Percentiles rank a stretch among this genome's conserved stretches.
phyloP scores from a whole-genome alignment of 1,139 yeast genomes.

The Lodderomyces parapsilosis region DNA sequence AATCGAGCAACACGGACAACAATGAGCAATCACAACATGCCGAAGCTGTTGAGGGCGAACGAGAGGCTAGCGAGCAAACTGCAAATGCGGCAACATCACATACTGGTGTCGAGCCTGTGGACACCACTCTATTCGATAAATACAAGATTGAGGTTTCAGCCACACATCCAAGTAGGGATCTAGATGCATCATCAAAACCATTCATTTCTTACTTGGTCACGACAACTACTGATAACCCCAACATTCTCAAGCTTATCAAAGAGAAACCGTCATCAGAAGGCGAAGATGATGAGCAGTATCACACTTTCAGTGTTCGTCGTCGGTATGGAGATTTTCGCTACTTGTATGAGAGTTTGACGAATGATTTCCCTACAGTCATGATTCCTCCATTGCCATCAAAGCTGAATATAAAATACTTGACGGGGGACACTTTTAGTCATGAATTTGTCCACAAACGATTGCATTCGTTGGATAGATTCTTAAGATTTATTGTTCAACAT shows the following conservation, averaged over 20 bases:
- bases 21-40: neutral
- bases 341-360: conserved; percentile 67
- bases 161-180: conserved; percentile 72
- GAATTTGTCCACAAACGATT: conserved; percentile 84
- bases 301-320: conserved; percentile 60
- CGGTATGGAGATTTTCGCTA: conserved; percentile 82
- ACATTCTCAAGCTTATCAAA: conserved; percentile 33
- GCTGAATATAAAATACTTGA: conserved; percentile 83
- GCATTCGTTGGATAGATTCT: conserved; percentile 76
- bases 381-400: conserved; percentile 96
- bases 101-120: conserved; percentile 8
- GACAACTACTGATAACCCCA: conserved; percentile 54
- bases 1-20: neutral
- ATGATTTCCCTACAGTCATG: conserved; percentile 80
- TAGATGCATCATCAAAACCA: conserved; percentile 74
- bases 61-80: neutral
- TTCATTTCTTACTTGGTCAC: conserved; percentile 78
- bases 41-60: neutral
- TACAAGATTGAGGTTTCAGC: conserved; percentile 47
- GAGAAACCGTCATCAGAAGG: conserved; percentile 15
- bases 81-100: neutral
- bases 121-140: conserved; percentile 18
- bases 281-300: conserved; percentile 20
- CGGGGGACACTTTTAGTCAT: conserved; percentile 86
- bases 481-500: conserved; percentile 71